Evolutionary conservation across 1,139 yeast species (phyloP).

Genomic region (Suhomyces guaymorum): DNA sequence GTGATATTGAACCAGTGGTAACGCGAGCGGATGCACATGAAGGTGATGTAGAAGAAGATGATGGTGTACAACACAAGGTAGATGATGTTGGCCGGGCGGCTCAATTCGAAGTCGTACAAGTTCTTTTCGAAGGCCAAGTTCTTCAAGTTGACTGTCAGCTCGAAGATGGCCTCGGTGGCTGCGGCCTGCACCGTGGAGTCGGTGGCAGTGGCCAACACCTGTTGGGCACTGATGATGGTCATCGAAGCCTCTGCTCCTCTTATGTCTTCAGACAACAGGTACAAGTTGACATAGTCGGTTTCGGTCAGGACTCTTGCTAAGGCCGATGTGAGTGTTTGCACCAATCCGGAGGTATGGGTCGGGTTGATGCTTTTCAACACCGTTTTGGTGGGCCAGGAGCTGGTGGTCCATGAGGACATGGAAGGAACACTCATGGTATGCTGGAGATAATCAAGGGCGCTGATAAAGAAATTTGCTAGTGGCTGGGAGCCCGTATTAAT

Average conservation of each 20-base stretch:
- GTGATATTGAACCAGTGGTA: conserved; percentile 77
- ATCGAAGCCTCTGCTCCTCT: conserved; percentile 44
- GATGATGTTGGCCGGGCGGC: conserved; percentile 32
- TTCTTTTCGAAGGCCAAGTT: conserved; percentile 30
- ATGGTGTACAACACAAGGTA: conserved; percentile 30
- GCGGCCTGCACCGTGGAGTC: conserved; percentile 24
- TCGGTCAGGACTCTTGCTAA: conserved; percentile 14
- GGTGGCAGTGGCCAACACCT: conserved; percentile 44
- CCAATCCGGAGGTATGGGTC: conserved; percentile 22
- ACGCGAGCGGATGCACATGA: conserved; percentile 38
- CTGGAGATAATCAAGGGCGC: neutral
- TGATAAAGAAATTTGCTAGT: too few relatives aligned
- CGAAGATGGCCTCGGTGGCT: conserved; percentile 35
- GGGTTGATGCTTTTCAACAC: conserved; percentile 22
- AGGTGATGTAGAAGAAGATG: conserved; percentile 24
- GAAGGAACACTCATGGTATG: conserved; percentile 4
- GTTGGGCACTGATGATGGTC: conserved; percentile 34
- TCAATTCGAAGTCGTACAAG: conserved; percentile 26
- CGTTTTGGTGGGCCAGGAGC: conserved; percentile 24
- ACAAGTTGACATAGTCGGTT: conserved; percentile 11
- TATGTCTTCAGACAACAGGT: conserved; percentile 24
- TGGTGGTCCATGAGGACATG: conserved; percentile 25
- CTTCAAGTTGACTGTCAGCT: conserved; percentile 35
- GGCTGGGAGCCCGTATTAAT: neutral
- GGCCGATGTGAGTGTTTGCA: conserved; percentile 20